These are phyloP conservation scores for Hordeum vulgare DNA, from an alignment of 176 grass and related monocot species.

Conservation along the genomic window MorexV3_pseudomolecules_assembly NC_058518.1:36890581-36891080, in stretches of 20 bases:
- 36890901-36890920: too few relatives aligned
- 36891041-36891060: conserved; percentile 65
- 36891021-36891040: conserved; percentile 96
- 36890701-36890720: conserved; percentile 64
- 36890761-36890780: conserved; percentile 87
- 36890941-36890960: too few relatives aligned
- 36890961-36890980: too few relatives aligned
- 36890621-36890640: conserved; percentile 79
- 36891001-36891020: conserved; percentile 78
- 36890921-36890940: too few relatives aligned
- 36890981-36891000: conserved; percentile 45
- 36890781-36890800: conserved; percentile 78
- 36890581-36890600: conserved; percentile 57
- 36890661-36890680: conserved; percentile 45
- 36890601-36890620: conserved; percentile 55
- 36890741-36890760: conserved; percentile 48
- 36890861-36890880: too few relatives aligned
- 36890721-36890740: conserved; percentile 40
- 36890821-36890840: conserved; percentile 53
- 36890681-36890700: conserved; percentile 64
- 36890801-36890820: conserved; percentile 70
- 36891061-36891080: conserved; percentile 65
- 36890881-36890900: too few relatives aligned
- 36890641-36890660: conserved; percentile 65
- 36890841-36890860: conserved; percentile 58